phyloP scores from a whole-genome alignment of 2,329 filamentous ascomycete species.

The Aspergillus sojae region DNA sequence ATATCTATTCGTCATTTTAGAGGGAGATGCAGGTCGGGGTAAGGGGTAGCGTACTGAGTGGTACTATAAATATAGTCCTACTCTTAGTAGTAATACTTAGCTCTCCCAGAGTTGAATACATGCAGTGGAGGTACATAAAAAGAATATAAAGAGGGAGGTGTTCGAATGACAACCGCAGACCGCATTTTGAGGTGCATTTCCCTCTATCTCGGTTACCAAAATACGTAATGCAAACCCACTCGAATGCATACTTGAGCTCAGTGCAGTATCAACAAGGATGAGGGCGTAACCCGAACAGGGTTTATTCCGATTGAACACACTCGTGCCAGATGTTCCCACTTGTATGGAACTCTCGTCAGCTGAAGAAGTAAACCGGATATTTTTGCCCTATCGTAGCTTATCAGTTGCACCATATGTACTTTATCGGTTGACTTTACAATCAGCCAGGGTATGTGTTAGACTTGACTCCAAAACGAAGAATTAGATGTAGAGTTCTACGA shows the following conservation, averaged over 20 bases:
- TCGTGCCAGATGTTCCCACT: neutral
- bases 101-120: neutral
- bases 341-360: conserved; percentile 3
- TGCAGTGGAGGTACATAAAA: neutral
- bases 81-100: too few relatives aligned
- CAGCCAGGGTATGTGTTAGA: neutral
- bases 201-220: neutral
- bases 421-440: neutral
- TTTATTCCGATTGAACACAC: neutral
- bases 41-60: neutral
- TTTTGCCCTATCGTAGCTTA: neutral
- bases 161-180: neutral
- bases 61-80: neutral
- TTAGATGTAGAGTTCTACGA: neutral
- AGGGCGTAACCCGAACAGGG: neutral
- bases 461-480: neutral
- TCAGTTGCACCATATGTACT: neutral
- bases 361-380: neutral
- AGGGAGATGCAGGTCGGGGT: neutral
- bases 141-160: neutral
- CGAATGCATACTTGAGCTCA: neutral
- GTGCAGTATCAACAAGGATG: neutral
- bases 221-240: neutral
- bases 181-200: neutral
- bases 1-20: neutral